Evolutionary conservation across 2,329 filamentous ascomycete genomes (phyloP).

Genomic region (Fusarium veterinarium): DNA sequence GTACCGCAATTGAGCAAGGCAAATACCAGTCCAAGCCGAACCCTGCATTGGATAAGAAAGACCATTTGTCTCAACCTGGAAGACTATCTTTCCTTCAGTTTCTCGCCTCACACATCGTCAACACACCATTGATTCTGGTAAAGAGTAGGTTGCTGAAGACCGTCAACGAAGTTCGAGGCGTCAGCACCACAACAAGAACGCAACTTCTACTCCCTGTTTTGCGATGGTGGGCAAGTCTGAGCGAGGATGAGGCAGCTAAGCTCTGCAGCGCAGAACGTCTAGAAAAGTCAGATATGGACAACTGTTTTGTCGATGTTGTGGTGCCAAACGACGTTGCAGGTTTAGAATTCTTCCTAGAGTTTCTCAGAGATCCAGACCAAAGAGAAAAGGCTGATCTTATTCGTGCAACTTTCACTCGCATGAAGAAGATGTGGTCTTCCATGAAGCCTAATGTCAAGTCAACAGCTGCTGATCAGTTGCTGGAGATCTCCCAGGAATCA

Average conservation of each 20-base stretch:
- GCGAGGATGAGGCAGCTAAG: conserved; percentile 60
- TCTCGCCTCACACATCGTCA: conserved; percentile 77
- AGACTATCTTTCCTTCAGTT: conserved; percentile 76
- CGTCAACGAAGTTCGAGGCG: conserved; percentile 78
- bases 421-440: conserved; percentile 77
- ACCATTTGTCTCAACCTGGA: conserved; percentile 67
- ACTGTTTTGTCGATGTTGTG: conserved; percentile 62
- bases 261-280: conserved; percentile 55
- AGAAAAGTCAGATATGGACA: conserved; percentile 57
- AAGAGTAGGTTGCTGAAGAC: conserved; percentile 79
- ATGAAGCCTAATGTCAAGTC: conserved; percentile 74
- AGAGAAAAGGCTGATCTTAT: conserved; percentile 64
- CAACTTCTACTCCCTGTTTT: conserved; percentile 82
- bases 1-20: conserved; percentile 54
- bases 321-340: conserved; percentile 65
- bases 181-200: conserved; percentile 75
- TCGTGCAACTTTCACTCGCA: conserved; percentile 72
- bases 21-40: conserved; percentile 51
- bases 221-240: conserved; percentile 72
- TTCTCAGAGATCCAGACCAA: conserved; percentile 56
- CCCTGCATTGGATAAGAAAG: conserved; percentile 61
- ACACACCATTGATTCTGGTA: conserved; percentile 74
- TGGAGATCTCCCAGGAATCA: conserved; percentile 68
- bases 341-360: conserved; percentile 62
- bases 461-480: conserved; percentile 69